phyloP scores from a whole-genome alignment of 192 early-diverging fungal species.

The Oehlia diaphana region DNA sequence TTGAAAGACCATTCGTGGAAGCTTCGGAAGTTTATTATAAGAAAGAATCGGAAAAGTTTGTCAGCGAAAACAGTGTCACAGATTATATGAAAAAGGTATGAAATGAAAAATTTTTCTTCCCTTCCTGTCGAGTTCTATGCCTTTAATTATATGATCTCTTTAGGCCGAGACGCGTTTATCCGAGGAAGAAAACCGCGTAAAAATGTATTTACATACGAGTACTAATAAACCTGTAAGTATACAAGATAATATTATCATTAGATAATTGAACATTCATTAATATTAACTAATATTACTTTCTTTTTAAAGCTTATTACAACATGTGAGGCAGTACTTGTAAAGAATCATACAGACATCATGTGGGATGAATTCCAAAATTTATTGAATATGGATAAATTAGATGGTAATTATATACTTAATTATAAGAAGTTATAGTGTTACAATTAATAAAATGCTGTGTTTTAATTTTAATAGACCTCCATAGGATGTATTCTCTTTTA shows the following conservation, averaged over 20 bases:
- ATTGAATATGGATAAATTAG: slow-evolving; percentile 83
- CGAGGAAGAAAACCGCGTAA: slow-evolving; percentile 85
- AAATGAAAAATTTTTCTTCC: neutral
- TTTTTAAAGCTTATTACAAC: slow-evolving; percentile 63
- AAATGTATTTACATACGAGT: slow-evolving; percentile 83
- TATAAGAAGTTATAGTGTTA: neutral
- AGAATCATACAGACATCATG: slow-evolving; percentile 77
- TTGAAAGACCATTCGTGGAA: slow-evolving; percentile 80
- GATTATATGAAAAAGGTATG: slow-evolving; percentile 94
- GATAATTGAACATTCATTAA: neutral
- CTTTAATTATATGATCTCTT: neutral
- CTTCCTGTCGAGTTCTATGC: neutral
- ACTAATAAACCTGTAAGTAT: slow-evolving; percentile 62
- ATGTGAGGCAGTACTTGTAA: slow-evolving; percentile 86
- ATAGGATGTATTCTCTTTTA: slow-evolving; percentile 82
- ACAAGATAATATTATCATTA: neutral
- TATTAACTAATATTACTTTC: no score
- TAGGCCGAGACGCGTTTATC: slow-evolving; percentile 72
- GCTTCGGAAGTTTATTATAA: slow-evolving; percentile 87
- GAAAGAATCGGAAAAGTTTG: slow-evolving; percentile 85
- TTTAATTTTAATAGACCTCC: slow-evolving; percentile 56
- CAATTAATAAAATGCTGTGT: neutral
- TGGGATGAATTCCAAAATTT: slow-evolving; percentile 90
- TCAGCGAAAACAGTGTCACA: slow-evolving; percentile 84
- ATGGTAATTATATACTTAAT: slow-evolving; percentile 37